Base-by-base conservation (phyloP, 495 filamentous ascomycete species). In the Xylaria nigripes region DNA sequence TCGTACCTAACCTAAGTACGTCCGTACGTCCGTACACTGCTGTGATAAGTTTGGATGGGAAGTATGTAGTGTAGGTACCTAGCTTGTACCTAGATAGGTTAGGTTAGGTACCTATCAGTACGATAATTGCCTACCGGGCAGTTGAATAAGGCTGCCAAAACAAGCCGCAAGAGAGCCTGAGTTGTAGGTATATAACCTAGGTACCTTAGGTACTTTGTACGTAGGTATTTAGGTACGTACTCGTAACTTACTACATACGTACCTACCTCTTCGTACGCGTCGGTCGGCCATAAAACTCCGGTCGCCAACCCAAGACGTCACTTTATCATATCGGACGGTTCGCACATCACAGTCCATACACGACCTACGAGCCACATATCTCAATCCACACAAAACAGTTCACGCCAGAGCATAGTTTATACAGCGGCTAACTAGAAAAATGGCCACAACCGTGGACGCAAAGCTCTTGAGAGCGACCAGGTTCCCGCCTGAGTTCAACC, bases 401-500 rank as follows among this genome's bases (percentile, higher is more conserved):
- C 18, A 19, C 9, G 7, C 6, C 18, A 19, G 32, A 2, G 21
- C 19, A 38, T 18, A 15, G 8, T 47, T 29, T 41, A 15, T 10
- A 32, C 51, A 8, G 21, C 51, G n/a, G n/a, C 30, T 30, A 19
- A 38, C 25, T 38, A 43, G 52, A 19, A 52, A 53, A 38, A 91
- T 90, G 86, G 86, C 85, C 59, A 79, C 77, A 50, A 83, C 77
- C 54, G 89, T 90, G 32, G 90, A 96, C 68, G 81, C 85, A 54
- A 95, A 94, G 78, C 79, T 93, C 66, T 74, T 95, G 42, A 86
- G 85, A 78, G 78, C 81, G 69, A 96, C 89, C 50, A 96, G 95
- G 67, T 96, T 96, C 61, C 93, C 93, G 44, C 80, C 84, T 8
- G 93, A 97, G 68, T 97, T 96, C 70, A 92, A 78, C 63, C 81